These are phyloP conservation scores for Ceratobasidium sp. DNA, from an alignment of 1,284 basidiomycete genomes.

Conservation along the genomic window DNA sequence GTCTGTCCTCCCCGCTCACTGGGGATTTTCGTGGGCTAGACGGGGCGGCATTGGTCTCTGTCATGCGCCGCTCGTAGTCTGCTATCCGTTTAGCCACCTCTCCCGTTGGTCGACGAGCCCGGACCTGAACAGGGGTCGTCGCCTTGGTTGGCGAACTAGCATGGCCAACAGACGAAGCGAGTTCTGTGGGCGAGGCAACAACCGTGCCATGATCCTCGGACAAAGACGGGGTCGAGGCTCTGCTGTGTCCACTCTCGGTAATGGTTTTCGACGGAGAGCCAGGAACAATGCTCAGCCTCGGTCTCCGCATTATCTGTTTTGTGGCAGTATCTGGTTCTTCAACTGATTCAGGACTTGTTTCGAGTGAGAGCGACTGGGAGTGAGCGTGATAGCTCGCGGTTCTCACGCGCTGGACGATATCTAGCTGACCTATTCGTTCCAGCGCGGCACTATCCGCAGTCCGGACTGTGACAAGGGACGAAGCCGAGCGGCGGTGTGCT, in stretches of 20 bases:
- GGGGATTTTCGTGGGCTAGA: constrained; percentile 43
- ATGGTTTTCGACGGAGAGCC: constrained; percentile 30
- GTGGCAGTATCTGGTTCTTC: neutral
- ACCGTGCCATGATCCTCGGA: constrained; percentile 32
- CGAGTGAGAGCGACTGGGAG: constrained; percentile 12
- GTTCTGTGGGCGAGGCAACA: constrained; percentile 26
- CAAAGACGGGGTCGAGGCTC: constrained; percentile 16
- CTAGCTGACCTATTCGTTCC: constrained; percentile 68
- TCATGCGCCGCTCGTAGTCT: constrained; percentile 54
- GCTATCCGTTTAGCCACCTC: constrained; percentile 51
- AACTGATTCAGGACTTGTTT: constrained; percentile 14
- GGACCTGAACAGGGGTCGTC: neutral
- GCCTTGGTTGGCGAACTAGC: neutral
- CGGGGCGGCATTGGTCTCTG: constrained; percentile 10
- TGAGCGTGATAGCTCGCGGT: constrained; percentile 49
- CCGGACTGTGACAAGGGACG: constrained; percentile 59
- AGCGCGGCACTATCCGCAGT: constrained; percentile 71
- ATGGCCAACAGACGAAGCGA: constrained; percentile 14
- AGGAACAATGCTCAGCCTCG: constrained; percentile 35
- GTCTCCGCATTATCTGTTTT: constrained; percentile 38
- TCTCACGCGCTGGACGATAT: constrained; percentile 64
- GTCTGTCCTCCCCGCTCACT: constrained; percentile 49
- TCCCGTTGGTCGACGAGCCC: constrained; percentile 45
- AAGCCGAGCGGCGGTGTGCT: constrained; percentile 52
- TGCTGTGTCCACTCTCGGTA: constrained; percentile 13